Conservation (phyloP, 495 filamentous ascomycete genomes). For the Talaromyces ruber region DNA sequence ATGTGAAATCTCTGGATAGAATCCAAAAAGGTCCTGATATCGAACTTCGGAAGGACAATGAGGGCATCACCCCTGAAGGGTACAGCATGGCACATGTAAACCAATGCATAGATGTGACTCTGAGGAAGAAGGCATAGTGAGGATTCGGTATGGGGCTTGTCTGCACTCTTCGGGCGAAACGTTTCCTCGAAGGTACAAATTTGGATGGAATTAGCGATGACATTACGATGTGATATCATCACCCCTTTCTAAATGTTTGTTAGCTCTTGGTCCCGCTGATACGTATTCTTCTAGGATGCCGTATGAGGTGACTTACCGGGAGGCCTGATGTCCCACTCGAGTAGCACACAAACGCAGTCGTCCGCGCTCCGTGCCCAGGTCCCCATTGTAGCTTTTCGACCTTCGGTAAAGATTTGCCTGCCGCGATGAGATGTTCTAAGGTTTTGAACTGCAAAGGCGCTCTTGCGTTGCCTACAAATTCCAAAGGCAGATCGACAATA, state of each 20-base stretch:
- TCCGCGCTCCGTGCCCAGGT: conserved; percentile 65
- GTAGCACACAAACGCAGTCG: conserved; percentile 80
- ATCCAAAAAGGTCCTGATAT: conserved; percentile 54
- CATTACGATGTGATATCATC: conserved; percentile 84
- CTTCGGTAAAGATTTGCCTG: conserved; percentile 52
- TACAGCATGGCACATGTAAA: conserved; percentile 62
- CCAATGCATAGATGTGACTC: conserved; percentile 79
- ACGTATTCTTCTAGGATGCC: background rate
- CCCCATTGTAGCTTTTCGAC: conserved; percentile 61
- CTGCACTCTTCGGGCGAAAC: conserved; percentile 15
- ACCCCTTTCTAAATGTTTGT: conserved; percentile 67
- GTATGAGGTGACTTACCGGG: conserved; percentile 44
- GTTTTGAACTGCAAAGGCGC: conserved; percentile 53
- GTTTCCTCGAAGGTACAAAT: conserved; percentile 46
- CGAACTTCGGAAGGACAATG: conserved; percentile 80
- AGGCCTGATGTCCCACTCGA: conserved; percentile 84
- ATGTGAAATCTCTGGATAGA: conserved; percentile 71
- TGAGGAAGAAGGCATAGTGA: conserved; percentile 69
- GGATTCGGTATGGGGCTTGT: conserved; percentile 42
- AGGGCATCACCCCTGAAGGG: conserved; percentile 69
- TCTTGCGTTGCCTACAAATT: conserved; percentile 37
- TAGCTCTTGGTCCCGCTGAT: background rate
- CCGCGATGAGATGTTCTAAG: conserved; percentile 56
- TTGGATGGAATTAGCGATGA: conserved; percentile 77
- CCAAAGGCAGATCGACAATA: conserved; percentile 57